Percentiles rank a stretch among this genome's conserved stretches.
Evolutionary conservation across 1,139 yeast species (phyloP).

Genomic region (Candida tropicalis): DNA sequence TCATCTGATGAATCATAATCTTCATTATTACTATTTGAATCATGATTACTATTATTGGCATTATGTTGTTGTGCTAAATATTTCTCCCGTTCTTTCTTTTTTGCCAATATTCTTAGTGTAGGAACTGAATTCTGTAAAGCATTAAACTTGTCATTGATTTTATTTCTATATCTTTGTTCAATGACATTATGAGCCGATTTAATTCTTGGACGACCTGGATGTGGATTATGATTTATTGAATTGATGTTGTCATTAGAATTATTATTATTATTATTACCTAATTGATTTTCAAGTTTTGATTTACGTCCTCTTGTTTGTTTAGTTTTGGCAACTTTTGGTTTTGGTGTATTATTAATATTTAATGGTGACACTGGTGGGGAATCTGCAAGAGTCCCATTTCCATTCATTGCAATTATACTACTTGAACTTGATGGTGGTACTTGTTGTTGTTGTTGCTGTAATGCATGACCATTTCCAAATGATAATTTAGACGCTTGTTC

Average conservation of each 20-base stretch:
- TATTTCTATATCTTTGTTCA: constrained; percentile 49
- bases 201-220: constrained; percentile 19
- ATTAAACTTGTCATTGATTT: constrained; percentile 47
- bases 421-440: neutral
- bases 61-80: constrained; percentile 12
- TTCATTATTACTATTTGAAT: constrained; percentile 21
- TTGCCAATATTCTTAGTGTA: constrained; percentile 36
- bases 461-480: constrained; percentile 3
- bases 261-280: neutral
- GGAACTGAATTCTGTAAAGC: constrained; percentile 47
- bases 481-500: constrained; percentile 12
- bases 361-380: constrained; percentile 13
- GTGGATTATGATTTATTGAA: constrained; percentile 12
- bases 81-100: constrained; percentile 21
- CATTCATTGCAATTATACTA: neutral
- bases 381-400: neutral
- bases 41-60: constrained; percentile 17
- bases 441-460: neutral
- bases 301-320: constrained; percentile 3
- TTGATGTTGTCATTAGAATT: neutral
- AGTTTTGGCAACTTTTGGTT: constrained; percentile 2
- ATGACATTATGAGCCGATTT: constrained; percentile 48
- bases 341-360: constrained; percentile 4
- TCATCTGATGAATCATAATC: constrained; percentile 19
- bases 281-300: constrained; percentile 1